A percentile compares a stretch with the other conserved stretches of the same genome.
These are phyloP conservation scores for Ricinus communis DNA, from an alignment of 345 rosid genomes.

Conservation along the genomic window DNA sequence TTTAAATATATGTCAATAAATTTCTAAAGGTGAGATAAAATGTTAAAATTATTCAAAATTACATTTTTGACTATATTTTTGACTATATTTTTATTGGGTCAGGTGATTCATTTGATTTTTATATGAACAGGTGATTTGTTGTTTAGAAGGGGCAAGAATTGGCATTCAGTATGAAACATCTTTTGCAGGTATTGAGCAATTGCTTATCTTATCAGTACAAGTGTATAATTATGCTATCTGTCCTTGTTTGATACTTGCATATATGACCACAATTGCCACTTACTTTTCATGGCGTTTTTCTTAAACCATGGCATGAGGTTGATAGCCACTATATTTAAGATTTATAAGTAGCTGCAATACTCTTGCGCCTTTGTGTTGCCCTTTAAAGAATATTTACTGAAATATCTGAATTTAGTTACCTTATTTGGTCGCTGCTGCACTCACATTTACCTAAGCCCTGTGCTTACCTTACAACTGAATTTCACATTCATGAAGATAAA, in stretches of 20 bases:
- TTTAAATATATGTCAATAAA: neutral
- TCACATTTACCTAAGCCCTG: neutral
- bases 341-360: neutral
- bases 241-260: neutral
- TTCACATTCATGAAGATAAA: neutral
- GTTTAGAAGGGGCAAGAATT: conserved; percentile 87
- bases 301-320: too few species aligned
- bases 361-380: neutral
- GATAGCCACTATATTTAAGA: neutral
- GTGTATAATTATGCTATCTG: neutral
- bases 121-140: conserved; percentile 67
- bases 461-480: neutral
- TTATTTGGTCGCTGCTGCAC: neutral
- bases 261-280: too few species aligned
- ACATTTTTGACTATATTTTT: neutral
- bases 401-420: neutral
- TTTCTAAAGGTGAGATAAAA: neutral
- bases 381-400: neutral
- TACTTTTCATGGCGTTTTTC: too few species aligned
- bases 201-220: neutral
- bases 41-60: neutral
- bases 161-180: conserved; percentile 92
- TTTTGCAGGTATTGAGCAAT: conserved; percentile 71
- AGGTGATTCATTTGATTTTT: conserved; percentile 6
- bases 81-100: too few species aligned